These are phyloP conservation scores for Geranium incanum DNA, from an alignment of 441 rosid genomes.

Conservation along the genomic window DNA sequence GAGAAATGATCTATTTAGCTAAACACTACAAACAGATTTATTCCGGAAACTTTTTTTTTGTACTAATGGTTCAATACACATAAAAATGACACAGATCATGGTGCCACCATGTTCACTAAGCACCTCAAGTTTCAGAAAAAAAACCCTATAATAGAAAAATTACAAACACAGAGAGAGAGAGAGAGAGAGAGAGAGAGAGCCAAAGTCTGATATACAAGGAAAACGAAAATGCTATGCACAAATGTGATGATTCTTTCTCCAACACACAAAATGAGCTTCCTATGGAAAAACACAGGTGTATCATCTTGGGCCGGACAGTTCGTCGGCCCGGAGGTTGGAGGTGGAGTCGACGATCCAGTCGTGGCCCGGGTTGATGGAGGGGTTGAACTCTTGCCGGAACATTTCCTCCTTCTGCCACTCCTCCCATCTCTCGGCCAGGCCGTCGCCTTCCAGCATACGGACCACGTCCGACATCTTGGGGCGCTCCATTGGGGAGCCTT, in stretches of 20 bases:
- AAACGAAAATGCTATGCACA: slow-evolving; percentile 2
- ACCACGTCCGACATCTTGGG: slow-evolving; percentile 18
- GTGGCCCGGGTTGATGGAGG: not conserved
- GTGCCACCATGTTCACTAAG: not conserved
- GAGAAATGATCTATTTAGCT: too few relatives aligned
- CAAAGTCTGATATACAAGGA: not conserved
- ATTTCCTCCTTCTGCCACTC: slow-evolving; percentile 17
- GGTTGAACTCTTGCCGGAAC: slow-evolving; percentile 10
- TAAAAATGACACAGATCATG: not conserved
- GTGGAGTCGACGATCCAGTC: slow-evolving; percentile 1
- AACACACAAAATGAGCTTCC: not conserved
- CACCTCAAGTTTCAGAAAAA: too few relatives aligned
- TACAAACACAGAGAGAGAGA: not conserved
- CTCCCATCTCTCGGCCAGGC: slow-evolving; percentile 19
- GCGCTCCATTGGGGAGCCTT: slow-evolving; percentile 10
- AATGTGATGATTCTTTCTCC: not conserved
- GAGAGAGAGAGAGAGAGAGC: not conserved
- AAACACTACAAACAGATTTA: not conserved
- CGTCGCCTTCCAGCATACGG: slow-evolving; percentile 16
- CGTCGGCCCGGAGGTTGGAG: not conserved
- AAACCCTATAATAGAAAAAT: not conserved
- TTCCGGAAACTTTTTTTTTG: not conserved
- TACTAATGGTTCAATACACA: not conserved
- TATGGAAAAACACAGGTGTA: not conserved
- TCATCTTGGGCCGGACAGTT: slow-evolving; percentile 7